Evolutionary conservation across 164 flowering plant genomes (phyloP).

Genomic region (Brasenia schreberi): DNA sequence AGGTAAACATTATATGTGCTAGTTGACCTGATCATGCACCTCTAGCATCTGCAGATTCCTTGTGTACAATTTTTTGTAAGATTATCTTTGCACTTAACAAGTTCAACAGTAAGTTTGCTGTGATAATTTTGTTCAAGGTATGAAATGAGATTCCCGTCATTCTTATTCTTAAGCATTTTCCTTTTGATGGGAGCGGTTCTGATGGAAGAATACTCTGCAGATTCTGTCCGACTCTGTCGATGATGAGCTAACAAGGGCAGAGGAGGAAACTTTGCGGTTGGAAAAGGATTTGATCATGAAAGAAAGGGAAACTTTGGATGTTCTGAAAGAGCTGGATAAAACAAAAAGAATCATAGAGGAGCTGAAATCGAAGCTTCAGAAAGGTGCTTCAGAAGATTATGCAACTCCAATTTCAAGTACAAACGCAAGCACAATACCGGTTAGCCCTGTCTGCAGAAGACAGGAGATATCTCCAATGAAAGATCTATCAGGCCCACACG

Average conservation of each 20-base stretch:
- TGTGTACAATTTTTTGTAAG: conserved; percentile 2
- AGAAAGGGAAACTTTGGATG: conserved; percentile 77
- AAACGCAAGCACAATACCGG: conserved; percentile 7
- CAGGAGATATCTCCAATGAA: not conserved
- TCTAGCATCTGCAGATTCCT: not conserved
- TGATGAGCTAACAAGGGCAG: not conserved
- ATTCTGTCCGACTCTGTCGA: not conserved
- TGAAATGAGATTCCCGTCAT: conserved; percentile 29
- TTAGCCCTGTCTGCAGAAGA: not conserved
- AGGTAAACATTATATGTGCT: not conserved
- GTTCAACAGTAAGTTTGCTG: conserved; percentile 20
- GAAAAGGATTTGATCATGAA: conserved; percentile 61
- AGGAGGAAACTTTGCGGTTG: conserved; percentile 21
- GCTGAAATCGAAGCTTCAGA: conserved; percentile 48
- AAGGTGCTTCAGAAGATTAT: conserved; percentile 34
- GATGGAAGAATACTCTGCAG: not conserved
- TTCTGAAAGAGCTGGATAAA: conserved; percentile 62
- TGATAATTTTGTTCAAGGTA: conserved; percentile 25
- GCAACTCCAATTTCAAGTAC: conserved; percentile 4
- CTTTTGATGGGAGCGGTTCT: not conserved
- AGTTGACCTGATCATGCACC: not conserved
- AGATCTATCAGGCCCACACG: not conserved
- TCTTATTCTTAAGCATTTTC: not conserved
- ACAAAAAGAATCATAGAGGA: conserved; percentile 61
- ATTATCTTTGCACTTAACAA: not conserved